phyloP scores from a whole-genome alignment of 2,329 filamentous ascomycete species.

The Fusarium sarcochroum region DNA sequence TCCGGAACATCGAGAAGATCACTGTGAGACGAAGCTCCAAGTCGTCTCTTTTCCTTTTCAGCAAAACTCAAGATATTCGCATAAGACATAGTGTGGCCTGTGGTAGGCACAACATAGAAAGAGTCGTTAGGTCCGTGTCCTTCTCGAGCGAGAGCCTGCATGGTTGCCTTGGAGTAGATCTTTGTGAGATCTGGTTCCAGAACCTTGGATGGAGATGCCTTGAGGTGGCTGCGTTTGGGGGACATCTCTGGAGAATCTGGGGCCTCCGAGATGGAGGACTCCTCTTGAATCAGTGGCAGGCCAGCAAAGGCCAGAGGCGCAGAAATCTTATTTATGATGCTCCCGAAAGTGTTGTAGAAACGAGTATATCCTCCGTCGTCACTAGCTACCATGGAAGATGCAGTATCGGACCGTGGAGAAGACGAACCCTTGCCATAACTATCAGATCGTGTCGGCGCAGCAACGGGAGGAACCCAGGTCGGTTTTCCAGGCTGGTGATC shows the following conservation, averaged over 20 bases:
- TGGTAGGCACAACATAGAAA: constrained; percentile 95
- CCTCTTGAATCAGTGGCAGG: constrained; percentile 78
- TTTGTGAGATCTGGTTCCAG: constrained; percentile 79
- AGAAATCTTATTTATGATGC: constrained; percentile 88
- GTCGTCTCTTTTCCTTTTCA: constrained; percentile 74
- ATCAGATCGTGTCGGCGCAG: constrained; percentile 45
- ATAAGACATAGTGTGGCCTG: constrained; percentile 92
- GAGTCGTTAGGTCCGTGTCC: constrained; percentile 77
- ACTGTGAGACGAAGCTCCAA: constrained; percentile 65
- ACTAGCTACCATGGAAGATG: constrained; percentile 30
- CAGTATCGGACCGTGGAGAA: constrained; percentile 47
- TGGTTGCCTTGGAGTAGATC: constrained; percentile 87
- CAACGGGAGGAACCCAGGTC: constrained; percentile 64
- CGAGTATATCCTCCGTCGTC: constrained; percentile 86
- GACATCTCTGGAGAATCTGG: constrained; percentile 56
- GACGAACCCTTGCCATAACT: constrained; percentile 43
- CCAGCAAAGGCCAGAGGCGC: constrained; percentile 94
- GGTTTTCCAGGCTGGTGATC: constrained; percentile 67
- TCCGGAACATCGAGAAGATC: constrained; percentile 66
- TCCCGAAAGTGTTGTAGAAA: constrained; percentile 94
- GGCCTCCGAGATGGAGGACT: constrained; percentile 53
- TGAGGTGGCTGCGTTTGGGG: constrained; percentile 56
- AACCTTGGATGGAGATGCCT: constrained; percentile 50
- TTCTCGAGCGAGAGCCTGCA: constrained; percentile 82
- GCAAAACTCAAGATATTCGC: constrained; percentile 85